Evolutionary conservation across 768 basidiomycete species (phyloP).

Genomic region (Trametes sanguinea): DNA sequence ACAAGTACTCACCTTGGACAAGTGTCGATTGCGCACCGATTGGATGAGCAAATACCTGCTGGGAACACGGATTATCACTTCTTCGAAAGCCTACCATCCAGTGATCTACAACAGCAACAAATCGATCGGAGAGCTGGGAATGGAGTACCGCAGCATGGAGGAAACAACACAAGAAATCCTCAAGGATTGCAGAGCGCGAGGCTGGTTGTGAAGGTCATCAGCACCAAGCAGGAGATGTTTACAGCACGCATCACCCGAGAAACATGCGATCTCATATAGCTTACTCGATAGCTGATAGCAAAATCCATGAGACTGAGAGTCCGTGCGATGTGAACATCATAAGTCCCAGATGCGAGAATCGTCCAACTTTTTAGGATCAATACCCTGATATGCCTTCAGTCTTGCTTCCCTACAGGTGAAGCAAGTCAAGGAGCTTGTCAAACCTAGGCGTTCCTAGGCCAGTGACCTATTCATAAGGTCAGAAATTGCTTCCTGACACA

Average conservation of each 20-base stretch:
- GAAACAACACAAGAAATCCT: not conserved
- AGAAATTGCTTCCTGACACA: too few species aligned
- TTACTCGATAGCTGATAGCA: too few species aligned
- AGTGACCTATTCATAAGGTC: constrained; percentile 24
- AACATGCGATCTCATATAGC: not conserved
- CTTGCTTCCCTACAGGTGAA: not conserved
- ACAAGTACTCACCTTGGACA: constrained; percentile 36
- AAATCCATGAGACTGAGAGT: too few species aligned
- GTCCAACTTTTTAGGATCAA: too few species aligned
- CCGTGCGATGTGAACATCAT: too few species aligned
- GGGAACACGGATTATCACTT: too few species aligned
- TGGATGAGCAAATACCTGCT: too few species aligned
- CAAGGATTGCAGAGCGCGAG: not conserved
- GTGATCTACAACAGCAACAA: too few species aligned
- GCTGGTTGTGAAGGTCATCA: not conserved
- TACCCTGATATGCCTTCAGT: not conserved
- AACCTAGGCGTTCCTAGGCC: constrained; percentile 39
- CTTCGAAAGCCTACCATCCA: too few species aligned
- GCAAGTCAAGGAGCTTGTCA: constrained; percentile 18
- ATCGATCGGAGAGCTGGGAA: too few species aligned
- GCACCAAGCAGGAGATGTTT: not conserved
- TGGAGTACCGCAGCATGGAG: too few species aligned
- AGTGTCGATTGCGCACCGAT: constrained; percentile 20
- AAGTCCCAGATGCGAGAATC: not conserved
- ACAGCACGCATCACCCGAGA: not conserved